Evolutionary conservation across 2,329 filamentous ascomycete species (phyloP).

Genomic region (Venturiaceae sp.): DNA sequence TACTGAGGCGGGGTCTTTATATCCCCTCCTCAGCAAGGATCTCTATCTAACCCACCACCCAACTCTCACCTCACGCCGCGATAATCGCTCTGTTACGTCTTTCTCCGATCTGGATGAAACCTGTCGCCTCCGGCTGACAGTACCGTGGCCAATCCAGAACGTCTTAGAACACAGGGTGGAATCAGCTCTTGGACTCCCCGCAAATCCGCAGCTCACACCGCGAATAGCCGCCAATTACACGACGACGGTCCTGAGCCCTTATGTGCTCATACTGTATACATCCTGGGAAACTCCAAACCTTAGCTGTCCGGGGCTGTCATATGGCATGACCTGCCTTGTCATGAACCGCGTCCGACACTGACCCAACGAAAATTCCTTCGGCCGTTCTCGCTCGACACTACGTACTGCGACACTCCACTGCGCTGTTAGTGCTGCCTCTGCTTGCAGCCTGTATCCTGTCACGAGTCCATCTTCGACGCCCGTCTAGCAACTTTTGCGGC

Average conservation of each 20-base stretch:
- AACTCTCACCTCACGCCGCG: background rate
- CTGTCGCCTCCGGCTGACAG: background rate
- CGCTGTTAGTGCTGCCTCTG: background rate
- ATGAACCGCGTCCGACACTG: background rate
- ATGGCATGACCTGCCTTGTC: background rate
- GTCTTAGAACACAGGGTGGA: background rate
- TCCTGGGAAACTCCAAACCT: background rate
- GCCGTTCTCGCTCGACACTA: background rate
- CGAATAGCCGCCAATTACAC: background rate
- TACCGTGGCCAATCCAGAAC: background rate
- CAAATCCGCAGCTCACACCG: background rate
- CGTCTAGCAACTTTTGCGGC: background rate
- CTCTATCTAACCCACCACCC: background rate
- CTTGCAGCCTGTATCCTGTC: background rate
- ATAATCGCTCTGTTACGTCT: background rate
- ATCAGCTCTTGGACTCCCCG: background rate
- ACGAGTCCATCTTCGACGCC: background rate
- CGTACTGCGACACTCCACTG: background rate
- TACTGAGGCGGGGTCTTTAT: constrained; percentile 4
- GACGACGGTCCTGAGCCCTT: background rate
- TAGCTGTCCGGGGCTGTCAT: background rate
- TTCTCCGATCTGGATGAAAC: background rate
- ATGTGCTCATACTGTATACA: background rate
- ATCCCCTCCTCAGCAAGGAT: background rate
- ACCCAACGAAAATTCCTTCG: background rate